Conservation (phyloP, 164 flowering plant genomes). For the Buxus sempervirens region DNA sequence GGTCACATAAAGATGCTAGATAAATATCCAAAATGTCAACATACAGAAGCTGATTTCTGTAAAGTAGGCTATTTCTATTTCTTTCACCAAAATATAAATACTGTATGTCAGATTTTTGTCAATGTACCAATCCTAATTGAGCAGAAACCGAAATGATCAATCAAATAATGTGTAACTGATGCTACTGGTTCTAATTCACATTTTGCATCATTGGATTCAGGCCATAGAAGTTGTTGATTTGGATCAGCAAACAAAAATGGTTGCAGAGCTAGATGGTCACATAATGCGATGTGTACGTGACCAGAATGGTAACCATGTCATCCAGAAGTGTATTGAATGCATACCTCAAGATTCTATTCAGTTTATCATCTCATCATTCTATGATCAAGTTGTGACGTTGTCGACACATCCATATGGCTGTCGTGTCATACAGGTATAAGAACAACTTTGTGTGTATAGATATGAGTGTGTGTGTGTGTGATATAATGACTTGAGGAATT, state of each 20-base stretch:
- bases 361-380: conserved; percentile 76
- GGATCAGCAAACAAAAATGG: conserved; percentile 24
- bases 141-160: neutral
- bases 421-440: conserved; percentile 90
- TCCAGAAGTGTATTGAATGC: conserved; percentile 97
- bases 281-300: conserved; percentile 95
- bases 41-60: too few species aligned
- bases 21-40: too few species aligned
- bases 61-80: neutral
- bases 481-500: neutral
- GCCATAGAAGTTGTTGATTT: conserved; percentile 29
- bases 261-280: conserved; percentile 28
- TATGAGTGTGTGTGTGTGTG: too few species aligned
- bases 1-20: too few species aligned
- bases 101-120: neutral
- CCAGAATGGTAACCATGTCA: conserved; percentile 98
- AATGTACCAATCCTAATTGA: neutral
- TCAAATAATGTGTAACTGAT: neutral
- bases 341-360: conserved; percentile 89
- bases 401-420: conserved; percentile 96
- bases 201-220: conserved; percentile 11
- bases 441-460: neutral
- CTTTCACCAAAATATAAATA: too few species aligned
- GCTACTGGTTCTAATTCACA: neutral
- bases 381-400: conserved; percentile 84